Evolutionary conservation across 148 eudicot species (phyloP).

Genomic region (Nyssa sinensis): DNA sequence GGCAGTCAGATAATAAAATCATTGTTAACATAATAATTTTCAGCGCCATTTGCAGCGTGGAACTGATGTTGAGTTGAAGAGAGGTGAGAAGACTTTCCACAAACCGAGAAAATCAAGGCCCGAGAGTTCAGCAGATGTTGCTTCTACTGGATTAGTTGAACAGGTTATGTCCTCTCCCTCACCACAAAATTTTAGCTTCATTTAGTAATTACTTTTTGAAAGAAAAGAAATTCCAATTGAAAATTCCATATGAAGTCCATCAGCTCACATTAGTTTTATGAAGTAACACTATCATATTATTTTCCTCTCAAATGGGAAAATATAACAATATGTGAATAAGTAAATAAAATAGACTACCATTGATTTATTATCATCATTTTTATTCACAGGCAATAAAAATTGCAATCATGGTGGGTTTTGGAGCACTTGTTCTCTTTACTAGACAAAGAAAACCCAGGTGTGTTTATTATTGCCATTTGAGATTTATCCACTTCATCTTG

Average conservation of each 20-base stretch:
- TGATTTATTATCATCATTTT: background rate
- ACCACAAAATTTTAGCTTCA: background rate
- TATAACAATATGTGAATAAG: too few relatives aligned
- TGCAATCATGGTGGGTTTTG: conserved; percentile 74
- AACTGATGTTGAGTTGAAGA: conserved; percentile 16
- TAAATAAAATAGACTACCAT: background rate
- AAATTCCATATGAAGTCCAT: background rate
- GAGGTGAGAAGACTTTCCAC: conserved; percentile 13
- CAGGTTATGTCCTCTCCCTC: conserved; percentile 33
- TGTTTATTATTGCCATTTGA: background rate
- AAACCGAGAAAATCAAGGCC: conserved; percentile 20
- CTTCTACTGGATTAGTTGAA: conserved; percentile 39
- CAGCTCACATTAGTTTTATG: background rate
- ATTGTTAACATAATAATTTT: conserved; percentile 5
- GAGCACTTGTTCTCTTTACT: conserved; percentile 65
- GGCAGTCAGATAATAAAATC: background rate
- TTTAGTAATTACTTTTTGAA: background rate
- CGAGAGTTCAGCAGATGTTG: conserved; percentile 25
- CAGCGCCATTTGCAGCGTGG: conserved; percentile 25
- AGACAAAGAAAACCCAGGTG: conserved; percentile 67
- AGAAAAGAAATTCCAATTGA: background rate
- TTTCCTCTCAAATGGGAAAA: background rate
- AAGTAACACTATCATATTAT: background rate
- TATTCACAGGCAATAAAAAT: conserved; percentile 61
- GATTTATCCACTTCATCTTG: background rate